Conservation (phyloP, 345 rosid species). For the Eucalyptus brandiana region DNA sequence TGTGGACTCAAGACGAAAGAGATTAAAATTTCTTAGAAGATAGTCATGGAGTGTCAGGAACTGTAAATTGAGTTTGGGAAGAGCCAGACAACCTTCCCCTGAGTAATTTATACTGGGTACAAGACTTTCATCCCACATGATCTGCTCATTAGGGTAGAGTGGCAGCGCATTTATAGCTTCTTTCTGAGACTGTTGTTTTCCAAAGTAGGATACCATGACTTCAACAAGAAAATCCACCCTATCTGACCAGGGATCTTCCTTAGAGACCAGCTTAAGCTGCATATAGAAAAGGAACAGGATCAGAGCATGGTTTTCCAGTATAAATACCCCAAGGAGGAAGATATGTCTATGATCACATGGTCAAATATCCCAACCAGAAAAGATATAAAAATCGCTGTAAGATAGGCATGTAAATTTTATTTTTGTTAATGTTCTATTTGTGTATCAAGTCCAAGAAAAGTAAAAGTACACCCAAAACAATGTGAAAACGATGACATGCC, state of each 20-base stretch:
- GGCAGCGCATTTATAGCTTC: conserved; percentile 99
- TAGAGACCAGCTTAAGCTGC: conserved; percentile 86
- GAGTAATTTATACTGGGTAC: conserved; percentile 98
- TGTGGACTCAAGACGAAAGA: conserved; percentile 95
- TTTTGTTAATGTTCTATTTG: neutral
- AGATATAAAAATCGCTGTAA: neutral
- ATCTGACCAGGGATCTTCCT: conserved; percentile 79
- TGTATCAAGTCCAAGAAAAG: neutral
- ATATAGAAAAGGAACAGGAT: neutral
- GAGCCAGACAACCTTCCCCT: conserved; percentile 99
- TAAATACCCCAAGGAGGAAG: neutral
- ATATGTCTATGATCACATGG: neutral
- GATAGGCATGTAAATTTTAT: neutral
- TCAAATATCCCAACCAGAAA: neutral
- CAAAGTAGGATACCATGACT: conserved; percentile 90
- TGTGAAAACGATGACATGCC: neutral
- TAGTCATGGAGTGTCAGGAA: conserved; percentile 95
- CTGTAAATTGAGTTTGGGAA: conserved; percentile 96
- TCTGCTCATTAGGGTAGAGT: conserved; percentile 95
- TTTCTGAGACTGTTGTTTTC: conserved; percentile 89
- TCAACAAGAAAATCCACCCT: conserved; percentile 83
- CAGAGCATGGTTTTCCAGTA: neutral
- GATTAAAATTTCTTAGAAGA: conserved; percentile 91
- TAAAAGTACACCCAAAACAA: neutral
- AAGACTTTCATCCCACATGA: conserved; percentile 99